Percentiles rank a stretch among this genome's conserved stretches.
Evolutionary conservation across 2,329 filamentous ascomycete species (phyloP).

Genomic region (Phyllosticta capitalensis): DNA sequence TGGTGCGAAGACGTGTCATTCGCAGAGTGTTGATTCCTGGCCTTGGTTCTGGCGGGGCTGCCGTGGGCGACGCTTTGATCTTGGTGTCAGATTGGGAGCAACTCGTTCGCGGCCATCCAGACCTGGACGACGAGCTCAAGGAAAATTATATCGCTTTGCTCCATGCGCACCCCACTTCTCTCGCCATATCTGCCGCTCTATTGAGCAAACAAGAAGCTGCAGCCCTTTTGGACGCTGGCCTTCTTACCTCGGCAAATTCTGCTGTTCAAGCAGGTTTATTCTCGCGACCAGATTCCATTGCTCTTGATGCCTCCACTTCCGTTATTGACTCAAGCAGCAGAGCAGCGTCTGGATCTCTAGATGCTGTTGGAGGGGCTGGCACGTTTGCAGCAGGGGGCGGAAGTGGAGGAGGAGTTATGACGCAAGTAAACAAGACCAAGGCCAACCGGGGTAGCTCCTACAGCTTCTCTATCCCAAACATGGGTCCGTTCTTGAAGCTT

Average conservation of each 20-base stretch:
- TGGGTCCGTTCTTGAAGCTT: constrained; percentile 58
- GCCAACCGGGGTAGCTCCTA: not conserved
- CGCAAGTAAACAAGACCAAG: constrained; percentile 1
- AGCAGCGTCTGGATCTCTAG: constrained; percentile 59
- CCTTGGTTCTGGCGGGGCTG: constrained; percentile 46
- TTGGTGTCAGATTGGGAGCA: constrained; percentile 47
- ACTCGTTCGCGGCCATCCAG: constrained; percentile 19
- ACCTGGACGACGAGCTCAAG: constrained; percentile 36
- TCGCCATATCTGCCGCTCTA: constrained; percentile 29
- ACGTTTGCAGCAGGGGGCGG: constrained; percentile 56
- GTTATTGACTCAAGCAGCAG: constrained; percentile 52
- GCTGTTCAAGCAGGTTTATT: constrained; percentile 32
- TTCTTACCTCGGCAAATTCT: constrained; percentile 47
- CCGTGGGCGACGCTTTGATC: constrained; percentile 56
- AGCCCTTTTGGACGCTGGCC: constrained; percentile 55
- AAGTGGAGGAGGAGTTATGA: constrained; percentile 17
- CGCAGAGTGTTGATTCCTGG: constrained; percentile 55
- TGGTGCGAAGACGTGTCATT: constrained; percentile 48
- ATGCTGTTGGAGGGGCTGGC: constrained; percentile 58
- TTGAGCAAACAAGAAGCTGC: constrained; percentile 44
- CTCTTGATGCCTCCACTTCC: constrained; percentile 45
- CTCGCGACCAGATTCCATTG: constrained; percentile 31
- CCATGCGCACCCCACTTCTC: constrained; percentile 39
- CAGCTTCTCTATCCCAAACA: constrained; percentile 54
- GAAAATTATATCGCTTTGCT: constrained; percentile 46